phyloP scores from a whole-genome alignment of 2,329 filamentous ascomycete genomes.

The Mariannaea elegans region DNA sequence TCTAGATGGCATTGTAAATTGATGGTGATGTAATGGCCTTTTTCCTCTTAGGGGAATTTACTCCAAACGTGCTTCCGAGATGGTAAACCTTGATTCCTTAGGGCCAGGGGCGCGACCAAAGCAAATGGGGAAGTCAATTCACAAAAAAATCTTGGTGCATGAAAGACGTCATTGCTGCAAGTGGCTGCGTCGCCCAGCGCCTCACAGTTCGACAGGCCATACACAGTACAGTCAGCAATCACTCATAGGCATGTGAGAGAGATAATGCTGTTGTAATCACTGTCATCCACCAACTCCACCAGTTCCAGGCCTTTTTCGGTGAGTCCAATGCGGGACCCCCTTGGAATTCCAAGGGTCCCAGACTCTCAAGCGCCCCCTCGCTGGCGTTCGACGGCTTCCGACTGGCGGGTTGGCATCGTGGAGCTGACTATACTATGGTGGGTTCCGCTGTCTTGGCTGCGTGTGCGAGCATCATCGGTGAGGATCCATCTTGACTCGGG shows the following conservation, averaged over 20 bases:
- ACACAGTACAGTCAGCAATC: slow-evolving; percentile 24
- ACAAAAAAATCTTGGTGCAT: slow-evolving; percentile 6
- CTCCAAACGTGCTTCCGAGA: not conserved
- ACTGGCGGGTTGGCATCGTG: too few species aligned
- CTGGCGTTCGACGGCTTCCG: slow-evolving; percentile 17
- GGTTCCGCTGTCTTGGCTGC: too few species aligned
- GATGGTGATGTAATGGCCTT: not conserved
- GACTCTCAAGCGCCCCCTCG: not conserved
- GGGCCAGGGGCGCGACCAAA: not conserved
- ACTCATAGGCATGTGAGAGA: slow-evolving; percentile 30
- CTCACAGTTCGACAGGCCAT: slow-evolving; percentile 9
- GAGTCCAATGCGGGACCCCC: slow-evolving; percentile 1
- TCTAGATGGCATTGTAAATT: too few species aligned
- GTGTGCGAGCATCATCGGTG: slow-evolving; percentile 5
- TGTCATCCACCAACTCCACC: slow-evolving; percentile 14
- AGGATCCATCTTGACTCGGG: slow-evolving; percentile 20
- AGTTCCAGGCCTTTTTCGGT: not conserved
- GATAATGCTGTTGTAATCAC: slow-evolving; percentile 29
- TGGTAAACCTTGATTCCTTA: slow-evolving; percentile 27
- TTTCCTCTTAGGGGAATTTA: not conserved
- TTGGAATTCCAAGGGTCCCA: not conserved
- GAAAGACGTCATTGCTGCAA: slow-evolving; percentile 36
- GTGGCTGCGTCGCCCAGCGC: slow-evolving; percentile 1
- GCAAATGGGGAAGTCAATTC: not conserved
- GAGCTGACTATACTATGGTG: too few species aligned